Evolutionary conservation across 352 stramenopile genomes (phyloP).

Genomic region (Thalassiosira exigua): DNA sequence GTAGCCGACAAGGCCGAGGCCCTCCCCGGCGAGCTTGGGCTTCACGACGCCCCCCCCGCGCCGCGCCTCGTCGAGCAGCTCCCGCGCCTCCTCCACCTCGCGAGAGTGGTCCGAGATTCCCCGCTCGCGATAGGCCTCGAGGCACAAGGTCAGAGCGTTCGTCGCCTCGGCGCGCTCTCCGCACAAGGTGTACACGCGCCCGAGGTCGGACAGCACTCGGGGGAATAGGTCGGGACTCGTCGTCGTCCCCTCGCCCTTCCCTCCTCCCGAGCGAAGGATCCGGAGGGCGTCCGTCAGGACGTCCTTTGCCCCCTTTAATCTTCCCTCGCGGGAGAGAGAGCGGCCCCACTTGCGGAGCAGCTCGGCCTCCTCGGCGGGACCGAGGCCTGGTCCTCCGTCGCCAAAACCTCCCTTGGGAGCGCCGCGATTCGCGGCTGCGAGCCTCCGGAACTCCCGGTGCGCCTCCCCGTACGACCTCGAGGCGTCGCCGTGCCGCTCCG

Average conservation of each 20-base stretch:
- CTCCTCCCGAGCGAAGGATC: constrained; percentile 23
- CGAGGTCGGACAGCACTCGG: constrained; percentile 40
- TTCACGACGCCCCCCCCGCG: not conserved
- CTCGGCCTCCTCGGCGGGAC: constrained; percentile 22
- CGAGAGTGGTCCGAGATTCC: constrained; percentile 36
- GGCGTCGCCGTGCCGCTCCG: constrained; percentile 35
- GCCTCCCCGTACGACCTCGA: constrained; percentile 51
- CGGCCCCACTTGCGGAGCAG: constrained; percentile 43
- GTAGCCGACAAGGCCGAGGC: not conserved
- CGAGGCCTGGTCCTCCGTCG: not conserved
- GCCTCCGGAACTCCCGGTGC: constrained; percentile 35
- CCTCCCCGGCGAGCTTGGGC: not conserved
- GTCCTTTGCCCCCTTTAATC: constrained; percentile 34
- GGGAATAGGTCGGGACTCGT: constrained; percentile 4
- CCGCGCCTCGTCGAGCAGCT: constrained; percentile 41
- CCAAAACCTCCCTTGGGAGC: not conserved
- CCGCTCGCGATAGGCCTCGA: constrained; percentile 44
- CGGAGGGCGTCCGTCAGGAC: constrained; percentile 43
- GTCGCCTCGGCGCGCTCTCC: constrained; percentile 39
- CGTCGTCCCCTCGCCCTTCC: constrained; percentile 6
- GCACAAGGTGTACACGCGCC: constrained; percentile 25
- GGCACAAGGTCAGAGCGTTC: constrained; percentile 35
- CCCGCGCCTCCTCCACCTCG: constrained; percentile 39
- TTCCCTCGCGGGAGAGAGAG: constrained; percentile 26
- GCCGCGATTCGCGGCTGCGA: not conserved